phyloP scores from a whole-genome alignment of 2,329 filamentous ascomycete genomes.

The Fusarium drepaniforme region DNA sequence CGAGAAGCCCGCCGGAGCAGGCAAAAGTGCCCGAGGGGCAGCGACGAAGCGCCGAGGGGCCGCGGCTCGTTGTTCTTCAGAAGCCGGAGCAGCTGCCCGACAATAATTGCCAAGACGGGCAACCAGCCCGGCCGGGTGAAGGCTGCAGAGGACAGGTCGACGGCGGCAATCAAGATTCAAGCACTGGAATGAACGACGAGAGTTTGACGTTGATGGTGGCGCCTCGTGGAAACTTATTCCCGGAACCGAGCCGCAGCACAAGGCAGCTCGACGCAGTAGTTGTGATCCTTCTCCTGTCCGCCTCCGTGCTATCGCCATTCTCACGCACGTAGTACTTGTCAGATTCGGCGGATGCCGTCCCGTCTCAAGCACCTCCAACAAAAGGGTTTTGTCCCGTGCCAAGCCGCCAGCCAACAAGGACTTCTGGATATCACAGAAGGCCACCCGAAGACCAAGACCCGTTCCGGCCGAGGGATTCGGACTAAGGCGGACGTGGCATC shows the following conservation, averaged over 20 bases:
- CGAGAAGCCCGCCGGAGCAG: slow-evolving; percentile 23
- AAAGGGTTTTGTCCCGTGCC: background rate
- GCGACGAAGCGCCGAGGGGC: slow-evolving; percentile 24
- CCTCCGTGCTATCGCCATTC: background rate
- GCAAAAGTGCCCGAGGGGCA: slow-evolving; percentile 1
- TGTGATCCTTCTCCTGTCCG: background rate
- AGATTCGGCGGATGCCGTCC: slow-evolving; percentile 1
- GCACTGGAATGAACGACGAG: slow-evolving; percentile 4
- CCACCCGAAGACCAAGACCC: slow-evolving; percentile 1
- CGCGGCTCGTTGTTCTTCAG: slow-evolving; percentile 6
- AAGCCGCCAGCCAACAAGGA: slow-evolving; percentile 6
- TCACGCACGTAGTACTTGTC: background rate
- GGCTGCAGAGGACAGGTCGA: background rate
- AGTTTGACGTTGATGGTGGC: slow-evolving; percentile 3
- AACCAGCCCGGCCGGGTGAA: background rate
- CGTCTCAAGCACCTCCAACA: background rate
- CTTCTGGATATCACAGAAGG: slow-evolving; percentile 13
- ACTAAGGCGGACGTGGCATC: background rate
- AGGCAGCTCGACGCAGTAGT: background rate
- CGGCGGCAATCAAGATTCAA: slow-evolving; percentile 1
- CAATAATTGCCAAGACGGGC: slow-evolving; percentile 2
- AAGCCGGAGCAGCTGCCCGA: slow-evolving; percentile 11
- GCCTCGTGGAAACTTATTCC: slow-evolving; percentile 2
- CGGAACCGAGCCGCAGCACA: slow-evolving; percentile 4
- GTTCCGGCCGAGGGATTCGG: slow-evolving; percentile 31